phyloP scores from a whole-genome alignment of 1,284 basidiomycete genomes.

The Coriolopsis trogii region DNA sequence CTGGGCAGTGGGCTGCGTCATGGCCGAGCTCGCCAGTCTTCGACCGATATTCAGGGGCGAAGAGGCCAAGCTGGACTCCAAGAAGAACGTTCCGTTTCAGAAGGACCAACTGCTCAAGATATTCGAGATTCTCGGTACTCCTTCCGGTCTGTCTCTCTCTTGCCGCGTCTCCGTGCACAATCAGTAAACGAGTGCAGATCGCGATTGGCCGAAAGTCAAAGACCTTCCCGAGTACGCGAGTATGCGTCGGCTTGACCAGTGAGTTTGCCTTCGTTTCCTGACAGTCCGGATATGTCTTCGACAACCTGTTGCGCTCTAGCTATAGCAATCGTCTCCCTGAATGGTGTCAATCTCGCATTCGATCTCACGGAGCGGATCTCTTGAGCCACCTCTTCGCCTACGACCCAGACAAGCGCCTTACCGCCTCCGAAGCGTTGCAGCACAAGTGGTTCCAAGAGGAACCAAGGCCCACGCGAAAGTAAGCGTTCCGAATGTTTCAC shows the following conservation, averaged over 20 bases:
- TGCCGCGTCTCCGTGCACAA: not conserved
- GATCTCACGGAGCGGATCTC: constrained; percentile 78
- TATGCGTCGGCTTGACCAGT: constrained; percentile 81
- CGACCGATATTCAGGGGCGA: constrained; percentile 99
- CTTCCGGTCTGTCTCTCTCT: constrained; percentile 34
- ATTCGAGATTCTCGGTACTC: constrained; percentile 92
- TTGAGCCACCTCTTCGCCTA: constrained; percentile 86
- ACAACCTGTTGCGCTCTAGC: constrained; percentile 37
- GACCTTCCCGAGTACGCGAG: constrained; percentile 89
- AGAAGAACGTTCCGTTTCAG: constrained; percentile 94
- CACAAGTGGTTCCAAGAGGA: constrained; percentile 86
- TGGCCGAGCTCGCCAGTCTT: constrained; percentile 92
- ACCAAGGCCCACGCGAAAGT: constrained; percentile 76
- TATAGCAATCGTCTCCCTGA: constrained; percentile 68
- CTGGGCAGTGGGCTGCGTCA: constrained; percentile 97
- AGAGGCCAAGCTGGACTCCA: constrained; percentile 93
- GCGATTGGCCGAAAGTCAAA: constrained; percentile 87
- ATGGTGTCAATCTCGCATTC: constrained; percentile 79
- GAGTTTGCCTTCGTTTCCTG: too few relatives aligned
- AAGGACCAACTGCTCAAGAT: constrained; percentile 94
- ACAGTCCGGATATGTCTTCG: constrained; percentile 1
- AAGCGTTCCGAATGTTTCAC: constrained; percentile 27
- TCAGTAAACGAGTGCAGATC: constrained; percentile 47
- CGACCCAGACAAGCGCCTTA: constrained; percentile 87
- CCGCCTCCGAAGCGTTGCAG: constrained; percentile 78